Evolutionary conservation across 306 rosid genomes (phyloP), one percentile per base, ranked within the genome.

Genomic region (Potentilla sterilis): DNA sequence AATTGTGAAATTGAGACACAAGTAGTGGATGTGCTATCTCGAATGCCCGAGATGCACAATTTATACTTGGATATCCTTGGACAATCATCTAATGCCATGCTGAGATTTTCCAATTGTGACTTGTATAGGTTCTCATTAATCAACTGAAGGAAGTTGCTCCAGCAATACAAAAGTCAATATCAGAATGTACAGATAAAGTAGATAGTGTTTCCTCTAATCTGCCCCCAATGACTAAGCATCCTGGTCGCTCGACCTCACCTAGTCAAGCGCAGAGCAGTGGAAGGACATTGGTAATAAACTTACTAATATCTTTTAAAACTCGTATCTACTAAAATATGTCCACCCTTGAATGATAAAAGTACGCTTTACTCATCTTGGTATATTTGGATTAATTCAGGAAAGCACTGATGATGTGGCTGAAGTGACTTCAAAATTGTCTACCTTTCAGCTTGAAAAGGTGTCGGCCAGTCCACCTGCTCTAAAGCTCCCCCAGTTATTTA

Each of bases 61-160:
- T 73, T 55, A 76, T 75, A 44, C 19, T 75, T 76, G 74, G 9
- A 15, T 81, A 40, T 72, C 69, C 22, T 66, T 43, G 43, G 22
- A 65, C 64, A 59, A 73, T 35, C n/a, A 18, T 55, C 46, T 44
- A 65, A 24, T 80, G 44, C 28, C 13, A 19, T 66, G 75, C 65
- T 64, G 61, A 75, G 72, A 67, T 80, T 76, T 84, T 62, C 67
- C 59, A 43, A 71, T 70, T 73, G 35, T 80, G 75, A 72, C 68
- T 54, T 79, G 63, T 76, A 80, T 81, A 96, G 99, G 99, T 90
- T 54, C 97, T 96, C 77, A 88, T 92, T 78, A 96, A 96, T 80
- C 99, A 96, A 89, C 90, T 96, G 79, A 96, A 92, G 86, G 98
- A 96, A 32, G 99, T 96, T 83, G 96, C 99, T 85, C 99, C 99